Base-by-base conservation (phyloP, 768 basidiomycete species). In the Suillus subalutaceus region DNA sequence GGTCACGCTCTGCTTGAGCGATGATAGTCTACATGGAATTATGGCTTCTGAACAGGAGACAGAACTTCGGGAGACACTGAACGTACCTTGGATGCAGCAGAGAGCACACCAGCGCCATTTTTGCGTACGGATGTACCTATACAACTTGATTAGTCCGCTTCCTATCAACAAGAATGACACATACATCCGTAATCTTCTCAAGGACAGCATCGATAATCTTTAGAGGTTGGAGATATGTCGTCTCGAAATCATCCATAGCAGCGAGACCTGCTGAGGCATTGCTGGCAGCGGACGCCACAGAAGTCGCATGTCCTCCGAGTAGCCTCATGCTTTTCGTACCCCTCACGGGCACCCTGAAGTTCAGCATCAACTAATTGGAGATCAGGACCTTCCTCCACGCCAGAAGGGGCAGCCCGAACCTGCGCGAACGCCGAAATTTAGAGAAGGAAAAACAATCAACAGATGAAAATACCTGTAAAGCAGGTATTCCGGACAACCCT, bases 111-210 rank as follows among this genome's bases (percentile, higher is more conserved):
- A 55, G 23, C n/a, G 40, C 65, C 48, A 63, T 56, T 32, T 66
- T 63, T 13, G 40, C 61, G 20, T 66, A 63, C 13, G 65, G 65
- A 53, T 66, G 65, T 6, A 66, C 43, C 65, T 63, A 9, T 2
- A 13, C 15, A 26, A 53, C 16, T 30, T 48, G 37, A 43, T 4
- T 35, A 48, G 41, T 37, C n/a, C 16, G 41, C n/a, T 48, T 16
- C 20, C 32, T 12, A 18, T 16, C 0, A n/a, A 16, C 3, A 12
- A n/a, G 32, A 64, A 15, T 20, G 13, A 4, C 37, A 1, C 63
- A 38, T 20, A 60, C 63, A 41, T 61, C 35, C 0, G 26, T 15
- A 20, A 64, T 59, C 52, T 32, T 46, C 44, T 18, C 35, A 15
- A 61, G 18, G n/a, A 32, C 63, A 13, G 30, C 12, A 3, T 64